These are phyloP conservation scores for Persicaria maculosa DNA, from an alignment of 148 eudicot species.

Conservation along the genomic window DNA sequence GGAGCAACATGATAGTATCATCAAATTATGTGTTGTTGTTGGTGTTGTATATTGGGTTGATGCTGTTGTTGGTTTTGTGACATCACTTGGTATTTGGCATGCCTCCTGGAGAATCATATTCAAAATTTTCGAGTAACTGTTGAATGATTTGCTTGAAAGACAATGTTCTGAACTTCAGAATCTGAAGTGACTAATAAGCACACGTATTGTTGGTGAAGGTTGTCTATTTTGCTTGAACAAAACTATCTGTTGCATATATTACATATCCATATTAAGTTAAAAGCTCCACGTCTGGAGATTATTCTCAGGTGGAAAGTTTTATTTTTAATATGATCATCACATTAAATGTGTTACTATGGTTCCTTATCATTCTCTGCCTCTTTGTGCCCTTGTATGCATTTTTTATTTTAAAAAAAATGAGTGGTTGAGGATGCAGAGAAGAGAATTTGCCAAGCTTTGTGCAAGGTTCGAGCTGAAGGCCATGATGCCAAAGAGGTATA, in stretches of 20 bases:
- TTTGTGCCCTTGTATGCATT: neutral
- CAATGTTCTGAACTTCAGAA: neutral
- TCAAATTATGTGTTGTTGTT: neutral
- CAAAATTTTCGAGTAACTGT: no score
- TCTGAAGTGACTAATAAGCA: neutral
- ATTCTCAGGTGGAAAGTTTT: neutral
- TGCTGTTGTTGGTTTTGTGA: neutral
- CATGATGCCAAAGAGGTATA: constrained; percentile 59
- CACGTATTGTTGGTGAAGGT: neutral
- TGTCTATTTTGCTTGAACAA: neutral
- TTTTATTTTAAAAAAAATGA: constrained; percentile 18
- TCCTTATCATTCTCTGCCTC: neutral
- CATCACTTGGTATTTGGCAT: neutral
- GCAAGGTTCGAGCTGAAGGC: constrained; percentile 45
- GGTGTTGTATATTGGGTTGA: no score
- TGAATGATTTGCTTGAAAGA: neutral
- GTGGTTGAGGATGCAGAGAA: constrained; percentile 47
- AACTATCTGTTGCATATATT: neutral
- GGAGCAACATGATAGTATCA: neutral
- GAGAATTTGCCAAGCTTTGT: constrained; percentile 59
- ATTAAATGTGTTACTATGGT: neutral
- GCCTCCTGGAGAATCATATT: no score
- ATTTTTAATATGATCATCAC: neutral
- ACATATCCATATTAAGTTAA: neutral
- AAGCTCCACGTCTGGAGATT: neutral